A percentile compares a stretch with the other conserved stretches of the same genome.
Evolutionary conservation across 2,329 filamentous ascomycete species (phyloP).

Genomic region (Colletotrichum tofieldiae): DNA sequence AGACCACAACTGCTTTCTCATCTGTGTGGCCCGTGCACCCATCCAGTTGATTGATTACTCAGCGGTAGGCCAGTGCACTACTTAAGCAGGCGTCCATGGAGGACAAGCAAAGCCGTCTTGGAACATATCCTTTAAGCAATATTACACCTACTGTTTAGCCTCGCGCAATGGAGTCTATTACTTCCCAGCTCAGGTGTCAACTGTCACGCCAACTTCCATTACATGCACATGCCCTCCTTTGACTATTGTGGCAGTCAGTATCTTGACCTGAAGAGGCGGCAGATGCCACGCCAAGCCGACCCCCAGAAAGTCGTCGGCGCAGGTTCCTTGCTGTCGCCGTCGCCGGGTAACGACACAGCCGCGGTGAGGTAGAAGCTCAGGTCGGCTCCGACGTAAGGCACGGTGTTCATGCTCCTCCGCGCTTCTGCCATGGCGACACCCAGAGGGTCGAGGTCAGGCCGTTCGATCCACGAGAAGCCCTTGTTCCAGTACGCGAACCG

Average conservation of each 20-base stretch:
- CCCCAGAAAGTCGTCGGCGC: not conserved
- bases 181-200: too few species aligned
- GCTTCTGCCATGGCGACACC: slow-evolving; percentile 38
- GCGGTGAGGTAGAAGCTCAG: slow-evolving; percentile 36
- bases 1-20: not conserved
- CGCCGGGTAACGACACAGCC: not conserved
- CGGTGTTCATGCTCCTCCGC: slow-evolving; percentile 30
- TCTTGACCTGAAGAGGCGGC: not conserved
- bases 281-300: not conserved
- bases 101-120: too few species aligned
- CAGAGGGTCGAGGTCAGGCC: slow-evolving; percentile 43
- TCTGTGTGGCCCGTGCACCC: not conserved
- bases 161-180: not conserved
- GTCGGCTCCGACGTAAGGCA: slow-evolving; percentile 27
- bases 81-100: too few species aligned
- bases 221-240: not conserved
- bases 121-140: too few species aligned
- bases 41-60: too few species aligned
- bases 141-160: not conserved
- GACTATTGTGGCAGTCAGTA: not conserved
- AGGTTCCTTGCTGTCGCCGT: not conserved
- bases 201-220: too few species aligned
- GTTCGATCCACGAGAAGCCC: slow-evolving; percentile 46
- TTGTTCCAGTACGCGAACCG: slow-evolving; percentile 46
- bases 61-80: too few species aligned